Base-by-base conservation (phyloP, 192 early-diverging fungal species). In the Coemansia furcata region DNA sequence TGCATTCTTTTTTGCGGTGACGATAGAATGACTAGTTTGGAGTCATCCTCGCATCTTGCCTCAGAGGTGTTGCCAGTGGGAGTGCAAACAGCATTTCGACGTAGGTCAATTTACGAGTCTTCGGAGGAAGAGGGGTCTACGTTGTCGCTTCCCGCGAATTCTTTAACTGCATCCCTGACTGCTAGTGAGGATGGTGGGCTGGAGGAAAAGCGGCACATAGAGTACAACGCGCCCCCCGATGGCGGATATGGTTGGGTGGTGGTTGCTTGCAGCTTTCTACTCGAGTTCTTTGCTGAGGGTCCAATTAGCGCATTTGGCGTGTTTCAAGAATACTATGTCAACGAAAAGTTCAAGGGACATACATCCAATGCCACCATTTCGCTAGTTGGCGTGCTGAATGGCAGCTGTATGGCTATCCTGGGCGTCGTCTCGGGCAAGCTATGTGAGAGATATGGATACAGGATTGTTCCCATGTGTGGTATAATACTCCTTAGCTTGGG, bases 221-320 rank as follows among this genome's bases (percentile, higher is more conserved):
- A 10, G 9, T 77, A 70, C 26, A 60, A 30, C 21, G 61, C 71
- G 40, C 74, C 76, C 5, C 77, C 82, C 8, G 73, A 84, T 36
- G 82, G 82, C 11, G 82, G 82, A 0, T 84, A 84, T 46, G 82
- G 82, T 1, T 84, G 82, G 82, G 70, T 84, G 5, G 69, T 84
- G 29, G 77, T 79, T 47, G 77, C 68, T 5, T 84, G 82, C 46
- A 73, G 77, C 44, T 84, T 84, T 58, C 30, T 84, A 29, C 64
- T 79, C 12, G 77, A 79, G 58, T 78, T 79, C 37, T 78, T 79
- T 73, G 73, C 82, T 3, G 76, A 83, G 29, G 82, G 82, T 1
- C 82, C 77, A n/a, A 49, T 76, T 17, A 79, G 73, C 49, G 82
- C 82, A n/a, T 83, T 83, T 65, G 82, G 82, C 19, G 82, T 83